Conservation (phyloP, 2,329 filamentous ascomycete genomes). For the Akanthomyces dipterigenus region DNA sequence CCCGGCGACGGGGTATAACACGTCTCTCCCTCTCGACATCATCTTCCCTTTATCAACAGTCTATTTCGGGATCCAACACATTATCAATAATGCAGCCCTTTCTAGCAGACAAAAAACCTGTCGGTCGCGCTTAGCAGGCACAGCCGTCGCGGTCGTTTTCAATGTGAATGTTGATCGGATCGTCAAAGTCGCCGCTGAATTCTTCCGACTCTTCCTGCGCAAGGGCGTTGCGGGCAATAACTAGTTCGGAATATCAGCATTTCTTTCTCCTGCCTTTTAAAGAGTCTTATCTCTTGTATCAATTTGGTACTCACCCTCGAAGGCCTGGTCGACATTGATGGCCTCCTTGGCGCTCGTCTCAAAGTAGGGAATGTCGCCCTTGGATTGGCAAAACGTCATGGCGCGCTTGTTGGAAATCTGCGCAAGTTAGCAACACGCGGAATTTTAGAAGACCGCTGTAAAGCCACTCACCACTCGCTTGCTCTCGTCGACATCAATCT, state of each 20-base stretch:
- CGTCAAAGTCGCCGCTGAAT: conserved; percentile 94
- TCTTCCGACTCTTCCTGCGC: conserved; percentile 97
- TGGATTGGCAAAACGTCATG: conserved; percentile 95
- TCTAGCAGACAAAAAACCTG: neutral
- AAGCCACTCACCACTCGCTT: conserved; percentile 68
- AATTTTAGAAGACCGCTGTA: neutral
- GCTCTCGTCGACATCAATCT: conserved; percentile 97
- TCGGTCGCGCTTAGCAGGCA: conserved; percentile 59
- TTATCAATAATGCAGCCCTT: neutral
- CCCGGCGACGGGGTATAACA: conserved; percentile 8
- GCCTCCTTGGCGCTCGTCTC: conserved; percentile 99
- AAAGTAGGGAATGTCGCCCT: conserved; percentile 96
- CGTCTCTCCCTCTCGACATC: neutral
- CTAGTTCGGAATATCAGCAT: conserved; percentile 36
- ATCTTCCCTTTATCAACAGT: neutral
- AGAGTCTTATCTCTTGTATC: neutral
- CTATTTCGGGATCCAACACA: conserved; percentile 3
- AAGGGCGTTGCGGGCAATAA: conserved; percentile 91
- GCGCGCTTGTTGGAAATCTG: conserved; percentile 92
- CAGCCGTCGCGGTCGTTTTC: conserved; percentile 91
- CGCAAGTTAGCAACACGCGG: conserved; percentile 9
- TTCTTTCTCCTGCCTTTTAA: neutral
- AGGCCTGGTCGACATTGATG: conserved; percentile 85
- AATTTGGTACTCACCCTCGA: conserved; percentile 45
- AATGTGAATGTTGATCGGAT: conserved; percentile 96